phyloP scores from a whole-genome alignment of 2,329 filamentous ascomycete species.

The Epichloe uncinata region DNA sequence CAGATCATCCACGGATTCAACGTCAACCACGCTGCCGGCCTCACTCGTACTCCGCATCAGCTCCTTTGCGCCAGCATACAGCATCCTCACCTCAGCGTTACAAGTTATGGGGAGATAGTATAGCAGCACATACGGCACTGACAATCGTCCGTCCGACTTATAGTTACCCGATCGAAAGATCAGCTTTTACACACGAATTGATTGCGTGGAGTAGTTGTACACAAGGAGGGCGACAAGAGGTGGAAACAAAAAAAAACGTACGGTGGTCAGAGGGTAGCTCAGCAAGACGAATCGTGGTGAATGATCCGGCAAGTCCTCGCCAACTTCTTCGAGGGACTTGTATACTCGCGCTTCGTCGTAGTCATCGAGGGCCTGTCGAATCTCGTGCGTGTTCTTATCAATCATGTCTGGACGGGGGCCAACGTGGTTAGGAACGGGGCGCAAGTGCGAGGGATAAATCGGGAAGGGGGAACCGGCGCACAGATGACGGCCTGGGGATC shows the following conservation, averaged over 20 bases:
- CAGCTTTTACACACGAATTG: no score
- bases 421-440: neutral
- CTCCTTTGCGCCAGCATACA: slow-evolving; percentile 93
- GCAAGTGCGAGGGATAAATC: neutral
- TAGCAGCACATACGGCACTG: slow-evolving; percentile 85
- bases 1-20: slow-evolving; percentile 68
- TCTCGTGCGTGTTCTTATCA: slow-evolving; percentile 81
- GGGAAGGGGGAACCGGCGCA: slow-evolving; percentile 27
- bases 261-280: slow-evolving; percentile 60
- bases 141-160: slow-evolving; percentile 67
- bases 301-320: slow-evolving; percentile 84
- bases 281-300: slow-evolving; percentile 80
- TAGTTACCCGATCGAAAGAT: no score
- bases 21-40: slow-evolving; percentile 76
- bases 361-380: slow-evolving; percentile 45
- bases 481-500: slow-evolving; percentile 87
- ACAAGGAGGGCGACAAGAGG: neutral
- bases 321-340: slow-evolving; percentile 65
- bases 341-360: slow-evolving; percentile 64
- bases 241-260: neutral
- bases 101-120: slow-evolving; percentile 92
- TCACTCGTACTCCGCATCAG: slow-evolving; percentile 87
- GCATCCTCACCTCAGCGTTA: slow-evolving; percentile 77
- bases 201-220: neutral
- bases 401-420: slow-evolving; percentile 56